Evolutionary conservation across 2,329 filamentous ascomycete genomes (phyloP).

Genomic region (Sordariomycetes sp.): DNA sequence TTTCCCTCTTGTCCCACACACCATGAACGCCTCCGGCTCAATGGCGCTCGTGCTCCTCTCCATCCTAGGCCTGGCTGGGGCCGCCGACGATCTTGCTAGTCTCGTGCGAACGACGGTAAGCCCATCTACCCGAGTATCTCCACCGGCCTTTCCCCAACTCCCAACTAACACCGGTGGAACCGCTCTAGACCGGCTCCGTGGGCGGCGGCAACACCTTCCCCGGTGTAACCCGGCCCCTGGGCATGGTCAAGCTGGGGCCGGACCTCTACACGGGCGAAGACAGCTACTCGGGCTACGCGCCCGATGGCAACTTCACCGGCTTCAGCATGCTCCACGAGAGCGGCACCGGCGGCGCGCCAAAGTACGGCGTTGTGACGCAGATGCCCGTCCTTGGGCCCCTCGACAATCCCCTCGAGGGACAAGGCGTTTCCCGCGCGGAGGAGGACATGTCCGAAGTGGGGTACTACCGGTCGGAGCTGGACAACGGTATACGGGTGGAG

Average conservation of each 20-base stretch:
- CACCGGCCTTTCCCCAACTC: neutral
- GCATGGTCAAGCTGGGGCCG: slow-evolving; percentile 35
- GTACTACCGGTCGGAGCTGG: slow-evolving; percentile 43
- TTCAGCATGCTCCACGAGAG: slow-evolving; percentile 54
- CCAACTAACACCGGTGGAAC: neutral
- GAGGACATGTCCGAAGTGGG: slow-evolving; percentile 42
- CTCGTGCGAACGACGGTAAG: slow-evolving; percentile 22
- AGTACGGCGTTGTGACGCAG: slow-evolving; percentile 54
- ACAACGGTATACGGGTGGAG: slow-evolving; percentile 41
- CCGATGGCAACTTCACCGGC: slow-evolving; percentile 38
- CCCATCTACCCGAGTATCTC: neutral
- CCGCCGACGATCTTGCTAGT: slow-evolving; percentile 12
- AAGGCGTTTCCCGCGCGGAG: slow-evolving; percentile 38
- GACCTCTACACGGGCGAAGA: slow-evolving; percentile 33
- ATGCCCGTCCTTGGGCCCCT: slow-evolving; percentile 38
- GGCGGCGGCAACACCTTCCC: slow-evolving; percentile 36
- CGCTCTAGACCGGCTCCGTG: slow-evolving; percentile 25
- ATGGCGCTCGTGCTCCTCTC: neutral
- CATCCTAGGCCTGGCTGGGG: neutral
- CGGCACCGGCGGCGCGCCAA: slow-evolving; percentile 55
- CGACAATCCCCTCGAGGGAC: slow-evolving; percentile 38
- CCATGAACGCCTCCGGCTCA: neutral
- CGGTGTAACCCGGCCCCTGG: slow-evolving; percentile 30
- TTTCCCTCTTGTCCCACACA: neutral
- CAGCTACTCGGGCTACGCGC: slow-evolving; percentile 37